These are phyloP conservation scores for Boletus rex-veris DNA, from an alignment of 768 basidiomycete species.

Conservation along the genomic window DNA sequence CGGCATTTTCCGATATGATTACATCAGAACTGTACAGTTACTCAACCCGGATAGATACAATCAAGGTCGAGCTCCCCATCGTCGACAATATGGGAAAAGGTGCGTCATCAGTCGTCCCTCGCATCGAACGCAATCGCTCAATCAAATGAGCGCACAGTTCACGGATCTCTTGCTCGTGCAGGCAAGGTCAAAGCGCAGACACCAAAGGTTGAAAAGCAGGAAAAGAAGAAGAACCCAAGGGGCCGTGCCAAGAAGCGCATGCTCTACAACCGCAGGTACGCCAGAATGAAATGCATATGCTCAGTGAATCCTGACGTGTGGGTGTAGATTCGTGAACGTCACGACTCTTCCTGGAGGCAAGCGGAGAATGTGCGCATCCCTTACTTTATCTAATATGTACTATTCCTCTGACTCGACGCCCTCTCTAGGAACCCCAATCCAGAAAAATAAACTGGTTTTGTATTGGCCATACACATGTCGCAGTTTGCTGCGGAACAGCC, in stretches of 20 bases:
- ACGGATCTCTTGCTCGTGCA: constrained; percentile 99
- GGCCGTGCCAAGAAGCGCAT: constrained; percentile 97
- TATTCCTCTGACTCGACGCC: constrained; percentile 2
- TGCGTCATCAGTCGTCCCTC: constrained; percentile 24
- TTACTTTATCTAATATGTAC: constrained; percentile 43
- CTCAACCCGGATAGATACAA: constrained; percentile 16
- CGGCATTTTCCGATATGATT: constrained; percentile 34
- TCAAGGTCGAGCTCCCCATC: constrained; percentile 37
- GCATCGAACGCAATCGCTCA: not conserved
- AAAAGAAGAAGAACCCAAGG: constrained; percentile 98
- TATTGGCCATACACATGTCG: constrained; percentile 7
- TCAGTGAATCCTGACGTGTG: not conserved
- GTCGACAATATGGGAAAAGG: constrained; percentile 77
- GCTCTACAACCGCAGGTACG: constrained; percentile 89
- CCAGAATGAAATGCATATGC: constrained; percentile 4
- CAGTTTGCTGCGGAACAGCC: constrained; percentile 14
- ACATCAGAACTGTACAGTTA: constrained; percentile 42
- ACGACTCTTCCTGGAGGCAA: constrained; percentile 89
- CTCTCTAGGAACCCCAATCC: constrained; percentile 29
- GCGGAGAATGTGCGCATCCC: constrained; percentile 84
- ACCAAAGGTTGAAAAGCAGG: constrained; percentile 97
- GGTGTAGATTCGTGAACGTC: constrained; percentile 83
- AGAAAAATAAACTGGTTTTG: constrained; percentile 20
- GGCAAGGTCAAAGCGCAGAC: constrained; percentile 99
- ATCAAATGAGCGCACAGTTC: constrained; percentile 52